These are phyloP conservation scores for Ogataea angusta DNA, from an alignment of 805 yeast genomes.

Conservation along the genomic window DNA sequence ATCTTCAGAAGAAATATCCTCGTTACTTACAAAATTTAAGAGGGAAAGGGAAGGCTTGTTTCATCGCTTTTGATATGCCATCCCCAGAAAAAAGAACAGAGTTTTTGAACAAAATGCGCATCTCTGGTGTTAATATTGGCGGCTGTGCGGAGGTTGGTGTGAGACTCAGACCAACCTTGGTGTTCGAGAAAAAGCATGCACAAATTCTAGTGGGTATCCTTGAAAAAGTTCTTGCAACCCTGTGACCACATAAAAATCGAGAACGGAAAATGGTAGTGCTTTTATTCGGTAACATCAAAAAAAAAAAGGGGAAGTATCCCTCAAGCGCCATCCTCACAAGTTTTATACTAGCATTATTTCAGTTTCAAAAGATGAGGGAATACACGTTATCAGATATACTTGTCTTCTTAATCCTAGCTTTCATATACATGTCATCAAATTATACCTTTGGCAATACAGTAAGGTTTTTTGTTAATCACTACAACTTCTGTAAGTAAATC, in stretches of 20 bases:
- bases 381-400: conserved; percentile 29
- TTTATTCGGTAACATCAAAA: neutral
- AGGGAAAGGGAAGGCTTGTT: conserved; percentile 74
- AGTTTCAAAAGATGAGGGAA: conserved; percentile 27
- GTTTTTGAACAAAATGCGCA: conserved; percentile 58
- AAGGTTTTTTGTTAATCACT: conserved; percentile 17
- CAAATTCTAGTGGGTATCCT: conserved; percentile 54
- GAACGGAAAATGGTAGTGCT: neutral
- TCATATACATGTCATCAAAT: conserved; percentile 18
- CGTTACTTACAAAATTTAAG: conserved; percentile 52
- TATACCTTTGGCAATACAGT: conserved; percentile 6
- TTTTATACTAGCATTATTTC: too few relatives aligned
- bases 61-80: conserved; percentile 76
- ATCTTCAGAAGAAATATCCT: conserved; percentile 55
- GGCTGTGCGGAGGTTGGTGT: conserved; percentile 80
- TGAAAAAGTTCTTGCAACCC: conserved; percentile 33
- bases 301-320: conserved; percentile 1
- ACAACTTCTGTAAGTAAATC: conserved; percentile 20
- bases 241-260: conserved; percentile 13
- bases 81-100: conserved; percentile 54
- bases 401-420: conserved; percentile 23
- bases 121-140: conserved; percentile 73
- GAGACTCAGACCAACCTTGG: conserved; percentile 76
- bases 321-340: conserved; percentile 3
- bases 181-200: conserved; percentile 78